Conservation (phyloP, 2,329 filamentous ascomycete genomes). For the Colletotrichum endophyticum region DNA sequence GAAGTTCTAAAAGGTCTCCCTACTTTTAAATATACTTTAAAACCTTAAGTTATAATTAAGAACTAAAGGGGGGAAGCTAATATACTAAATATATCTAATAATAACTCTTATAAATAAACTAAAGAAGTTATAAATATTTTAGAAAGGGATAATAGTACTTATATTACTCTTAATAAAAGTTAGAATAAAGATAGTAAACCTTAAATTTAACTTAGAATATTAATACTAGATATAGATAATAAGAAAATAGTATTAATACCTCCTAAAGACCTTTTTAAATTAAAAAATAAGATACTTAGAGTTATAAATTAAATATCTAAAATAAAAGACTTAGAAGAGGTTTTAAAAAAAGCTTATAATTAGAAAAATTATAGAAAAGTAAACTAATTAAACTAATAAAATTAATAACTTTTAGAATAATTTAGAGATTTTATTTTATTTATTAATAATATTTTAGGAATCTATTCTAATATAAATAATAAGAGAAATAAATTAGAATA, state of each 20-base stretch:
- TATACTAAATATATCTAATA: not conserved
- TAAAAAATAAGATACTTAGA: no score
- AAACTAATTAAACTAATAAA: no score
- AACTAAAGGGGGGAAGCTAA: not conserved
- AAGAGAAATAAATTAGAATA: no score
- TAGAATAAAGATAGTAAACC: not conserved
- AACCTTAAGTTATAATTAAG: not conserved
- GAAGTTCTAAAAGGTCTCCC: not conserved
- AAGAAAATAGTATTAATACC: no score
- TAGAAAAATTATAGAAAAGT: no score
- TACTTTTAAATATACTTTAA: not conserved
- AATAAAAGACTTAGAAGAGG: no score
- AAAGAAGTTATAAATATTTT: not conserved
- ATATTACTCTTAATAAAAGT: not conserved
- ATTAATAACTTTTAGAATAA: no score
- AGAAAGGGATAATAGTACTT: fast-evolving
- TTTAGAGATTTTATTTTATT: no score
- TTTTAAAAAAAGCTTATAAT: no score
- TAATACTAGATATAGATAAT: not conserved
- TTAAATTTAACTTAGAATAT: not conserved
- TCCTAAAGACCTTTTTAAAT: fast-evolving
- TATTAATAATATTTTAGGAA: no score
- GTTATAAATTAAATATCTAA: no score
- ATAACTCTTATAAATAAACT: not conserved
- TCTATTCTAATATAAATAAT: fast-evolving